These are phyloP conservation scores for Scheffersomyces lignicola DNA, from an alignment of 1,139 yeast species.

Conservation along the genomic window DNA sequence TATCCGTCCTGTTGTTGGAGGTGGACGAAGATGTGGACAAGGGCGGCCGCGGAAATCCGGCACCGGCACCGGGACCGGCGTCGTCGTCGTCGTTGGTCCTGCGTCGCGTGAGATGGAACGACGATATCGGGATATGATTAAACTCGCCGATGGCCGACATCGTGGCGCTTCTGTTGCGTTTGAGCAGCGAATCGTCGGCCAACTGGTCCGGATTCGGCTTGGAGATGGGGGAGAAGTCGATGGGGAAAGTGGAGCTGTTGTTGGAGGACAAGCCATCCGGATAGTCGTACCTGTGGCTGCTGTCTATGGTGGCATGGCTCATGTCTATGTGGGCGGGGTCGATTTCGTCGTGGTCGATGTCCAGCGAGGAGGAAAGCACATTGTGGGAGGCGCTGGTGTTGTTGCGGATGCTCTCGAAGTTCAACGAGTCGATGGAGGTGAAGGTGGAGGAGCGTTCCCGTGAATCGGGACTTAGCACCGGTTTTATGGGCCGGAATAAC, in stretches of 20 bases:
- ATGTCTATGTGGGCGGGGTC: constrained; percentile 5
- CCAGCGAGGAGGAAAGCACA: no score
- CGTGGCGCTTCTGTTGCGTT: constrained; percentile 11
- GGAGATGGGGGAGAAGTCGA: not conserved
- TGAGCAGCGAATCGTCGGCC: constrained; percentile 3
- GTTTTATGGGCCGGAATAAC: not conserved
- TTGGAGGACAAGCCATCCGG: not conserved
- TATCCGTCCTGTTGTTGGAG: not conserved
- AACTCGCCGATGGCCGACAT: constrained; percentile 7
- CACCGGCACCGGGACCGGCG: not conserved
- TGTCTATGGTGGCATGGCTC: not conserved
- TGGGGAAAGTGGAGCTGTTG: constrained; percentile 1
- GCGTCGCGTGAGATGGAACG: not conserved
- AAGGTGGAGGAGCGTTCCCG: constrained; percentile 19
- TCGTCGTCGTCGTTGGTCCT: not conserved
- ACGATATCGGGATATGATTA: not conserved
- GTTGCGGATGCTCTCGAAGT: constrained; percentile 18
- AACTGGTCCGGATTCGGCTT: not conserved
- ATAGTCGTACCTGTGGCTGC: not conserved
- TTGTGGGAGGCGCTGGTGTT: no score
- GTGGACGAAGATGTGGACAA: not conserved
- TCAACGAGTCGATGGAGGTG: constrained; percentile 21
- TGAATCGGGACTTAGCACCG: constrained; percentile 3
- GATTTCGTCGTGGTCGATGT: constrained; percentile 7
- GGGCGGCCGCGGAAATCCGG: not conserved